A percentile compares a stretch with the other conserved stretches of the same genome.
Evolutionary conservation across 139 green algal species (phyloP).

Genomic region (Tetradesmus lagerheimii): DNA sequence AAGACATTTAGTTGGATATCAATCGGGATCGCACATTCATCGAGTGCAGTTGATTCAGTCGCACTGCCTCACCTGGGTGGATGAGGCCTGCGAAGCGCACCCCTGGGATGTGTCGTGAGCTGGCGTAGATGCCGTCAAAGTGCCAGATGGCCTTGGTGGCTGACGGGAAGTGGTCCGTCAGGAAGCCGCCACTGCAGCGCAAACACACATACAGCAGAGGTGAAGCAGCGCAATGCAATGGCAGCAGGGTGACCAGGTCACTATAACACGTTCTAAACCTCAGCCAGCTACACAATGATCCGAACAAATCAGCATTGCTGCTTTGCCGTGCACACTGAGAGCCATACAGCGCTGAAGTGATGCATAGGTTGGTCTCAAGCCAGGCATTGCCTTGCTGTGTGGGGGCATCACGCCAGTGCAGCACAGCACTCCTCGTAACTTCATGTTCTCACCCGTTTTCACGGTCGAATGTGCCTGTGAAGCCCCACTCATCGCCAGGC

Average conservation of each 20-base stretch:
- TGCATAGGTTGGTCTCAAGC: too few relatives aligned
- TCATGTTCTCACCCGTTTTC: constrained; percentile 70
- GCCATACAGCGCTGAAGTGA: too few relatives aligned
- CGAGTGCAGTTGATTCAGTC: too few relatives aligned
- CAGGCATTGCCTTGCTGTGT: too few relatives aligned
- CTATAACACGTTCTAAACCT: too few relatives aligned
- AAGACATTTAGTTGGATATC: too few relatives aligned
- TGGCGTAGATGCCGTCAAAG: constrained; percentile 80
- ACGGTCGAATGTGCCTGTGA: constrained; percentile 82
- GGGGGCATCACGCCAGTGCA: too few relatives aligned
- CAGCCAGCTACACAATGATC: too few relatives aligned
- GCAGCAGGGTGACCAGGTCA: too few relatives aligned
- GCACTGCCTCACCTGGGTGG: constrained; percentile 55
- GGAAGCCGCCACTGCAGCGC: constrained; percentile 69
- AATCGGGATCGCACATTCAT: too few relatives aligned
- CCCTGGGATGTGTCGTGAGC: constrained; percentile 79
- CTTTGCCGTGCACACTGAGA: too few relatives aligned
- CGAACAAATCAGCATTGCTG: too few relatives aligned
- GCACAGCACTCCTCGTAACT: background rate
- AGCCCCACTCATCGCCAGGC: constrained; percentile 80
- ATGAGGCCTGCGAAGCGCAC: constrained; percentile 60
- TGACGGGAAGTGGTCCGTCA: constrained; percentile 84
- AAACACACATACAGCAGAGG: background rate
- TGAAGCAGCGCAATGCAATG: background rate
- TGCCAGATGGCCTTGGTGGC: constrained; percentile 83